phyloP scores from a whole-genome alignment of 805 yeast species.

The Saturnispora quitensis region DNA sequence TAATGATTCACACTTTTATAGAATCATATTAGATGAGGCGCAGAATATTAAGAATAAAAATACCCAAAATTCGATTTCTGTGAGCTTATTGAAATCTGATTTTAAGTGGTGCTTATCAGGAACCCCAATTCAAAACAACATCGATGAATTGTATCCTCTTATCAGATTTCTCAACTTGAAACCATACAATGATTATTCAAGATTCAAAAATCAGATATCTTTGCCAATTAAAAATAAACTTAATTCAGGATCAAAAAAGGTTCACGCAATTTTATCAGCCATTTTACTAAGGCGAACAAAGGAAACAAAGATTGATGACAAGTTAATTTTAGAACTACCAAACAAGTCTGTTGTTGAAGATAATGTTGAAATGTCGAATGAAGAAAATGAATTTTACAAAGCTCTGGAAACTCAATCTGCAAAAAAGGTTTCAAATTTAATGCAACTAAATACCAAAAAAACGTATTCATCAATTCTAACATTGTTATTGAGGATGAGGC shows the following conservation, averaged over 20 bases:
- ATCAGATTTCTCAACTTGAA: constrained; percentile 40
- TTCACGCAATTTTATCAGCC: constrained; percentile 64
- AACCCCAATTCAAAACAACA: constrained; percentile 50
- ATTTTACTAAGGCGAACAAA: constrained; percentile 71
- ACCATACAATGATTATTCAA: constrained; percentile 57
- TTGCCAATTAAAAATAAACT: constrained; percentile 40
- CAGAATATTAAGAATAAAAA: constrained; percentile 44
- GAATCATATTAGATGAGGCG: constrained; percentile 49
- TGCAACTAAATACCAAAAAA: constrained; percentile 22
- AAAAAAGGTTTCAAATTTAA: constrained; percentile 38
- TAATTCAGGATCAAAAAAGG: constrained; percentile 33
- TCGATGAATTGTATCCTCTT: constrained; percentile 46
- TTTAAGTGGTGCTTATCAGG: constrained; percentile 47
- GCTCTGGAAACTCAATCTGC: constrained; percentile 48
- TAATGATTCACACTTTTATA: constrained; percentile 39
- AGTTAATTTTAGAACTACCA: constrained; percentile 66
- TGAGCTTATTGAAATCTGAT: constrained; percentile 30
- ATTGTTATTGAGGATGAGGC: constrained; percentile 68
- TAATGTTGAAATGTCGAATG: constrained; percentile 40
- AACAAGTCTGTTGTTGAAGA: constrained; percentile 43
- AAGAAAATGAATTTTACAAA: constrained; percentile 49
- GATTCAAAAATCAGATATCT: constrained; percentile 48
- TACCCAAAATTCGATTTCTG: constrained; percentile 40
- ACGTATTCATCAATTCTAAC: constrained; percentile 55
- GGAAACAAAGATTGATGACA: constrained; percentile 61